Evolutionary conservation across 2,329 filamentous ascomycete genomes (phyloP).

Genomic region (Dryadomyces sulphureus): DNA sequence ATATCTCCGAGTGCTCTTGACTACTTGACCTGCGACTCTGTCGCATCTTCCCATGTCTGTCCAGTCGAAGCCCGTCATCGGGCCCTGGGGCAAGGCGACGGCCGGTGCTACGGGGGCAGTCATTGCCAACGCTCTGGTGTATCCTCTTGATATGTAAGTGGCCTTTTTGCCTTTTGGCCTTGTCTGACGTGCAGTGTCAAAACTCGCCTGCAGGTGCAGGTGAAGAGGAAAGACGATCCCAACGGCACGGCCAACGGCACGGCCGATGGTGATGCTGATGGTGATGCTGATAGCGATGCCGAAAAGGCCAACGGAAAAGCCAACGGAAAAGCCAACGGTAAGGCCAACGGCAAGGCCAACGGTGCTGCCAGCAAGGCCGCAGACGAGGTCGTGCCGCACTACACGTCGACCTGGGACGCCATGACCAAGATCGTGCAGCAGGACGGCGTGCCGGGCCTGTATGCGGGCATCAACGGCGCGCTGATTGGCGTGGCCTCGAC

Average conservation of each 20-base stretch:
- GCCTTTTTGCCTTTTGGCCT: not conserved
- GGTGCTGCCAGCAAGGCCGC: not conserved
- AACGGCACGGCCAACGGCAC: constrained; percentile 9
- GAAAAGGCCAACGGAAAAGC: constrained; percentile 20
- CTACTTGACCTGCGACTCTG: no score
- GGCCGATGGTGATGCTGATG: constrained; percentile 18
- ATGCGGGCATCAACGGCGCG: constrained; percentile 75
- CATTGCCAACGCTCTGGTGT: constrained; percentile 86
- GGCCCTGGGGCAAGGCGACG: constrained; percentile 85
- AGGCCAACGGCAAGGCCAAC: constrained; percentile 18
- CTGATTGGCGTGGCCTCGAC: constrained; percentile 88
- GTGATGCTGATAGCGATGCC: no score
- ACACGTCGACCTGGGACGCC: constrained; percentile 77
- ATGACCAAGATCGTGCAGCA: constrained; percentile 67
- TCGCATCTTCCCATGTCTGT: constrained; percentile 34
- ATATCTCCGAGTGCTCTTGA: no score
- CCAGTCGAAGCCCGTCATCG: constrained; percentile 56
- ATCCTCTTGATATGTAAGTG: constrained; percentile 86
- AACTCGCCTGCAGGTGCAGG: constrained; percentile 88
- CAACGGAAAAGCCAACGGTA: constrained; percentile 1
- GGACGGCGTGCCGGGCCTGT: constrained; percentile 72
- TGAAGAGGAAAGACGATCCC: constrained; percentile 44
- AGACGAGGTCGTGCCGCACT: constrained; percentile 46
- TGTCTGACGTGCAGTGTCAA: constrained; percentile 54
- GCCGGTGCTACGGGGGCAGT: constrained; percentile 89